Evolutionary conservation across 2,329 filamentous ascomycete genomes (phyloP).

Genomic region (Alternaria brassicicola): DNA sequence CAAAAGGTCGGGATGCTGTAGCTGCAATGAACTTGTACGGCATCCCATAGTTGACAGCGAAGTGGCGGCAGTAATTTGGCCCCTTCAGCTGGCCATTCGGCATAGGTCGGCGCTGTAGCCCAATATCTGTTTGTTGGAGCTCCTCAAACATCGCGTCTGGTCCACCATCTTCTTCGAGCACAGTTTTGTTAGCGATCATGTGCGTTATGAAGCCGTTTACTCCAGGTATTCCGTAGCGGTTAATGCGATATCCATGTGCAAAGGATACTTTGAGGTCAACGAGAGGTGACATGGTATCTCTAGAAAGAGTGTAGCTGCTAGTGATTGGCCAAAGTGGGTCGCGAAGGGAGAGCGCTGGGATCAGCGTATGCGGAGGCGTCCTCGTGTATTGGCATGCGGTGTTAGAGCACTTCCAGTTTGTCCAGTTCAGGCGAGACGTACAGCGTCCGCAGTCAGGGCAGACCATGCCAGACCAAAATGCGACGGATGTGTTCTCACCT

Average conservation of each 20-base stretch:
- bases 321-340: slow-evolving; percentile 48
- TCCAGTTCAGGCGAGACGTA: slow-evolving; percentile 65
- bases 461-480: slow-evolving; percentile 67
- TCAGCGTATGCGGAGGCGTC: slow-evolving; percentile 35
- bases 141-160: slow-evolving; percentile 66
- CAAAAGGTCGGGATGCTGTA: slow-evolving; percentile 45
- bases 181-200: slow-evolving; percentile 61
- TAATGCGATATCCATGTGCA: slow-evolving; percentile 51
- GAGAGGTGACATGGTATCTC: slow-evolving; percentile 35
- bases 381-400: slow-evolving; percentile 57
- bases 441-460: slow-evolving; percentile 70
- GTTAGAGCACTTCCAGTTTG: slow-evolving; percentile 65
- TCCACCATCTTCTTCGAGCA: slow-evolving; percentile 61
- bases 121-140: slow-evolving; percentile 51
- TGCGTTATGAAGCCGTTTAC: slow-evolving; percentile 58
- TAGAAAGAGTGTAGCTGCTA: slow-evolving; percentile 40
- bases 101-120: slow-evolving; percentile 27
- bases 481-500: slow-evolving; percentile 57
- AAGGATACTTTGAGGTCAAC: slow-evolving; percentile 45
- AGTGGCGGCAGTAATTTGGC: slow-evolving; percentile 60
- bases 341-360: slow-evolving; percentile 36
- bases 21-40: slow-evolving; percentile 70
- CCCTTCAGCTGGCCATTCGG: slow-evolving; percentile 38
- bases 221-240: slow-evolving; percentile 56
- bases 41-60: slow-evolving; percentile 64